Evolutionary conservation across 139 green algal genomes (phyloP), one percentile per base, ranked within the genome.

Genomic region (Chloropicon primus): DNA sequence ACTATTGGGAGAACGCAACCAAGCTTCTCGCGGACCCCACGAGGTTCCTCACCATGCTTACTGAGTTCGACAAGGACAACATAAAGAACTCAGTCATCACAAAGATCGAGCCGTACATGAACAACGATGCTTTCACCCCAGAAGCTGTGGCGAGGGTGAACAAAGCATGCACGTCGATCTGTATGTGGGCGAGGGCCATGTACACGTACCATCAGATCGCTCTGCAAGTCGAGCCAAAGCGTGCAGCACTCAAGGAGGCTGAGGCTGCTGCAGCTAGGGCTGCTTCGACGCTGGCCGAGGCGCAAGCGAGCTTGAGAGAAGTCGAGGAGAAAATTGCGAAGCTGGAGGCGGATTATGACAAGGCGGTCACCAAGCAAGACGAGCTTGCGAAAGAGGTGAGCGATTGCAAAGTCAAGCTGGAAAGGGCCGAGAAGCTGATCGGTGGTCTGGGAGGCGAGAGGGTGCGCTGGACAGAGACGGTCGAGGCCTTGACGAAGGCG

Each of bases 131-230:
- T 73, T 94, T 94, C 81, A 91, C 86, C 0, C 83, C 87, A 21
- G 89, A 93, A 78, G 79, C 79, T 0, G 86, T 94, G 27, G 78
- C 81, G 54, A 88, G 87, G 82, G 89, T 94, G 24, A 94, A 90
- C 80, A 93, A 93, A 83, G 90, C 90, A 2, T 94, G 89, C 89
- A 95, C 88, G 53, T 91, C 88, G 80, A 94, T 94, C 81, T 94
- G 90, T 80, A 91, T 92, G 89, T 95, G 90, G 90, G 89, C 86
- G 72, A 80, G 88, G 17, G 89, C 88, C 24, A 95, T 94, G 90
- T 86, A 91, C 82, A 85, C 90, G 26, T 94, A 94, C 87, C 84
- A 94, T 84, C 89, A 88, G 29, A 87, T 94, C 53, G 84, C 88
- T n/a, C 80, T 93, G 80, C 74, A 93, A 25, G 90, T 95, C 27